phyloP scores from a whole-genome alignment of 2,329 filamentous ascomycete genomes.

The Diatrype stigma region DNA sequence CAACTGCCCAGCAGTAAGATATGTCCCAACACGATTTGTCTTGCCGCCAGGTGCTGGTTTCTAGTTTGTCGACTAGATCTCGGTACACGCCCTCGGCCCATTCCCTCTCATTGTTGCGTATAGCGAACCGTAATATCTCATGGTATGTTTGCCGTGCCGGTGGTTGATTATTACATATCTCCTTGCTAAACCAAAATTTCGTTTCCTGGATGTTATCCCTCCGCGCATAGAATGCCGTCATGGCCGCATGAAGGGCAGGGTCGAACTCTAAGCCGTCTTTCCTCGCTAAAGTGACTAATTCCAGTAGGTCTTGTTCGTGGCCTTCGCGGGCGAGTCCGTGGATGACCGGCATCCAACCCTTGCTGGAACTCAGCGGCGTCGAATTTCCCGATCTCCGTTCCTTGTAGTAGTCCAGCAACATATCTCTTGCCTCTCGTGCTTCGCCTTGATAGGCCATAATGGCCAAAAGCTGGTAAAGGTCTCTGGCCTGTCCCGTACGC shows the following conservation, averaged over 20 bases:
- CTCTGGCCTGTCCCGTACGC: constrained; percentile 11
- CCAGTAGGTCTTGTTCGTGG: constrained; percentile 52
- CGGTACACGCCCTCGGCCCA: constrained; percentile 62
- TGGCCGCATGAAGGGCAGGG: constrained; percentile 43
- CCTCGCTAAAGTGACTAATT: constrained; percentile 50
- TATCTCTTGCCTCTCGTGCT: constrained; percentile 26
- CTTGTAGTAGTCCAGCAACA: constrained; percentile 15
- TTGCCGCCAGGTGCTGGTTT: constrained; percentile 30
- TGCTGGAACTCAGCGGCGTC: constrained; percentile 28
- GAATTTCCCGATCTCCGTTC: constrained; percentile 4
- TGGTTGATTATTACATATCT: constrained; percentile 36
- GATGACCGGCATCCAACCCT: constrained; percentile 48
- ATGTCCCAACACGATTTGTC: constrained; percentile 64
- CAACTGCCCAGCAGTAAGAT: constrained; percentile 70
- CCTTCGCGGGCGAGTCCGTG: constrained; percentile 59
- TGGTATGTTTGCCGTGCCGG: constrained; percentile 45
- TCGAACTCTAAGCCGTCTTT: constrained; percentile 41
- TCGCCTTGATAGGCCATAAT: constrained; percentile 24
- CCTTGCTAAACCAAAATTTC: constrained; percentile 63
- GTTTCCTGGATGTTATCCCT: constrained; percentile 56
- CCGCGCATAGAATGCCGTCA: constrained; percentile 61
- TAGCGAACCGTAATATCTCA: constrained; percentile 57
- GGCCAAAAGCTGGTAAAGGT: constrained; percentile 19
- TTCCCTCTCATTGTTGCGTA: constrained; percentile 52
- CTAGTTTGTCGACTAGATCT: constrained; percentile 38